These are phyloP conservation scores for Chlamydomonas sphaeroides DNA, from an alignment of 139 green algal species.

Conservation along the genomic window DNA sequence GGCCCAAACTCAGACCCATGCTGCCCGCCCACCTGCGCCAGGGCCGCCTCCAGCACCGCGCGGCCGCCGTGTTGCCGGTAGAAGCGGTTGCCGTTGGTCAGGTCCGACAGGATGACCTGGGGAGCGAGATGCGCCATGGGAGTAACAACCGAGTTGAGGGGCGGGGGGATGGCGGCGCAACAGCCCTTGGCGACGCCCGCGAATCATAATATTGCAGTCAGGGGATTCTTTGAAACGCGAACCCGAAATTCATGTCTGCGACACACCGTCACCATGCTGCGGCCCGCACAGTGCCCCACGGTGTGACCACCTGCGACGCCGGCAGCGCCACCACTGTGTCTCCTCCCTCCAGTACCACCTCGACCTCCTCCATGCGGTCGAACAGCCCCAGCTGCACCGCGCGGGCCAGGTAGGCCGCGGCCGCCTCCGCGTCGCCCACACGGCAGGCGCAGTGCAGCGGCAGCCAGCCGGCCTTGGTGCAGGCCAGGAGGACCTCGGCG, in stretches of 20 bases:
- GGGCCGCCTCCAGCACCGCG: background rate
- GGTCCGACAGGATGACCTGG: conserved; percentile 17
- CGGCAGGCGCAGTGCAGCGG: conserved; percentile 1
- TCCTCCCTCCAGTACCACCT: too few relatives aligned
- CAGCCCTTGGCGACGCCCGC: too few relatives aligned
- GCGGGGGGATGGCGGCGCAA: too few relatives aligned
- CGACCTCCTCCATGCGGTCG: background rate
- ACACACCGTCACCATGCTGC: background rate
- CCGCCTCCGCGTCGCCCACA: background rate
- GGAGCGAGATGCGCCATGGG: too few relatives aligned
- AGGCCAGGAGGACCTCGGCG: background rate
- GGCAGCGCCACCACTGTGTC: too few relatives aligned
- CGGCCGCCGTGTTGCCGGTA: background rate
- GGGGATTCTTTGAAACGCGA: too few relatives aligned
- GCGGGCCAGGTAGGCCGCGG: background rate
- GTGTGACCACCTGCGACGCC: too few relatives aligned
- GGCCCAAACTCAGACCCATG: too few relatives aligned
- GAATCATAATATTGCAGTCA: too few relatives aligned
- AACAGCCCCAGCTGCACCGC: background rate
- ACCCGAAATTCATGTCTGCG: too few relatives aligned
- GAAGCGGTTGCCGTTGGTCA: conserved; percentile 8
- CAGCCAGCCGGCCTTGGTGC: conserved; percentile 22
- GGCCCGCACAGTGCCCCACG: too few relatives aligned
- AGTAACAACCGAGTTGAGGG: background rate
- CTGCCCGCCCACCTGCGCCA: background rate